Percentiles rank a stretch among this genome's conserved stretches.
Evolutionary conservation across 2,329 filamentous ascomycete species (phyloP).

Genomic region (Gaeumannomyces tritici): DNA sequence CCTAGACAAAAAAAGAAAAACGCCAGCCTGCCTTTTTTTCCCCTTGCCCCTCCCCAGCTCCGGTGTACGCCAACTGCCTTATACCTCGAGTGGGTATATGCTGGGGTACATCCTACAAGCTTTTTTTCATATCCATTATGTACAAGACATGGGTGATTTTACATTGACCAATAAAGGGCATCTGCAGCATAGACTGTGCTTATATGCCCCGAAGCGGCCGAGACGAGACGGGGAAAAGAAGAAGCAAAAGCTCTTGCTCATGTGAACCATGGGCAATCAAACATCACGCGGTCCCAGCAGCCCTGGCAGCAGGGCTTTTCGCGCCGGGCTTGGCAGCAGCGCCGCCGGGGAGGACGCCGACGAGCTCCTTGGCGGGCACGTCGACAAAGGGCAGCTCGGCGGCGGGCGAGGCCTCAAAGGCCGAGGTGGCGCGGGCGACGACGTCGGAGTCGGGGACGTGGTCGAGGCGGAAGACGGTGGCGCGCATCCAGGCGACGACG

Average conservation of each 20-base stretch:
- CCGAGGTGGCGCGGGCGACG: conserved; percentile 18
- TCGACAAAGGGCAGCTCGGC: conserved; percentile 29
- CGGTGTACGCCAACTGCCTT: too few species aligned
- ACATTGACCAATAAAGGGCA: neutral
- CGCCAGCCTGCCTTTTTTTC: neutral
- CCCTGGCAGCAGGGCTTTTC: conserved; percentile 10
- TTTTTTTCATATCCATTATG: neutral
- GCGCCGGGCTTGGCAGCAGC: conserved; percentile 5
- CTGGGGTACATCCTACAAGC: too few species aligned
- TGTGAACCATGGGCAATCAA: neutral
- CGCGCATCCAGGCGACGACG: conserved; percentile 47
- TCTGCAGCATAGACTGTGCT: neutral
- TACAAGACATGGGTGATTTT: neutral
- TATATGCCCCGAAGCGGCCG: neutral
- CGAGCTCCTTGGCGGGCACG: conserved; percentile 28
- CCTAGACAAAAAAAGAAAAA: neutral
- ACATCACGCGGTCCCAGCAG: conserved; percentile 1
- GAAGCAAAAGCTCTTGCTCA: too few species aligned
- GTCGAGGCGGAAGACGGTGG: conserved; percentile 36
- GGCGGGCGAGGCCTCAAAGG: conserved; percentile 31
- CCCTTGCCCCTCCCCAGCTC: too few species aligned
- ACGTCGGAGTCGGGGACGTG: conserved; percentile 34
- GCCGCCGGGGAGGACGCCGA: conserved; percentile 16
- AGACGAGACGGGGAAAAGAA: neutral
- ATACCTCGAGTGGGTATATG: too few species aligned